Base-by-base conservation (phyloP, 257 asterid genomes). In the Cruciata laevipes region DNA sequence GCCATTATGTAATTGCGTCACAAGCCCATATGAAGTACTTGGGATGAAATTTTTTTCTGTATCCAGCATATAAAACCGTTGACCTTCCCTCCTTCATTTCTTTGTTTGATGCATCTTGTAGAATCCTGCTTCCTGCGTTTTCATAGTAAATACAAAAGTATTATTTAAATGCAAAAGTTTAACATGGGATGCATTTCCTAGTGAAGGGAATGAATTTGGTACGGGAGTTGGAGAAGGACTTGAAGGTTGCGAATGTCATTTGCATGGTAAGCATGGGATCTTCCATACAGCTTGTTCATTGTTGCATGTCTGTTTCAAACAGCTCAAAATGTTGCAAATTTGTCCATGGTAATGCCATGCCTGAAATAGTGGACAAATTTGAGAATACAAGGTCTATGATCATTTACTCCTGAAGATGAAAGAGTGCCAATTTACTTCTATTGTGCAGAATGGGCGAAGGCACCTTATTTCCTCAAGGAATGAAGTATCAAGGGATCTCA, bases 191-290 rank as follows among this genome's bases (percentile, higher is more conserved):
- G 51, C 37, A 53, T 33, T 32, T 67, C 63, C 53, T 83, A 94
- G 99, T 91, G 82, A 84, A 84, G 77, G 98, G 99, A 85, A 94
- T 94, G 99, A 83, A 94, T 87, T 85, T 94, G 81, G 98, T 94
- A 31, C 82, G 87, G 67, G 97, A 94, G 78, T 69, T 94, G 83
- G 99, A 94, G 88, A 94, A 83, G 85, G 98, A 94, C 85, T 82
- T 94, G 95, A 94, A 90, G 85, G 85, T 90, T 79, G 99, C 99
- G 68, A 90, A 85, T 83, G 99, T 94, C 73, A 94, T 94, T 83
- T 94, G 96, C 91, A 94, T 84, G 99, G 99, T 94, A 90, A 85
- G 97, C 81, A 73, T 87, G 85, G 86, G 83, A 79, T 78, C 63
- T 75, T 82, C 78, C 40, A 27, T 59, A 76, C 77, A 75, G 21